Evolutionary conservation across 495 filamentous ascomycete genomes (phyloP), one percentile per base, ranked within the genome.

Genomic region (Penicillium maclennaniae): DNA sequence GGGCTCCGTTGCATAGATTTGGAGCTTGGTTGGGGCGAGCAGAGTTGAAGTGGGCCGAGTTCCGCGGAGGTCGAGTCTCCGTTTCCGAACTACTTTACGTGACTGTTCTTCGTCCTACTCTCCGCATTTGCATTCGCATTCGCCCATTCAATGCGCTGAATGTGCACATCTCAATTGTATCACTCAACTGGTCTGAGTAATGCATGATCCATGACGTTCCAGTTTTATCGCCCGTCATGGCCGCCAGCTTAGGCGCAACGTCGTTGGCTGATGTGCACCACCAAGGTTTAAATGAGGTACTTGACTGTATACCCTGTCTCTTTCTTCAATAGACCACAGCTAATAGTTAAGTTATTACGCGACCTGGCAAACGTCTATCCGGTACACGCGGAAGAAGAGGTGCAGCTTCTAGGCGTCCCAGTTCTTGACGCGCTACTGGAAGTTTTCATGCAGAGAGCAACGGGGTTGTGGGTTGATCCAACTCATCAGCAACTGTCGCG

Each of bases 251-350:
- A 20, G 91, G 91, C 27, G 78, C 76, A 49, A 78, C 78, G 51
- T 62, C 92, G 62, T 69, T 95, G 37, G 68, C 61, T 20, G 85
- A 89, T 60, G 76, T 89, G 43, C 77, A 83, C 54, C 82, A 83
- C 65, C 80, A 79, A 51, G 71, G 75, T 46, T 70, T 92, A 47
- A 78, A 84, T 62, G 79, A 87, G 78, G 87, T 89, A 73, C n/a
- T 6, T 28, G n/a, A 28, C n/a, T 3, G 7, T 25, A 15, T 43
- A 6, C 12, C 25, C 34, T 10, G 20, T 15, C 19, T 23, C 1
- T 39, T 19, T 28, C 10, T 34, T 9, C 31, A 12, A 34, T 5
- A n/a, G 2, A 23, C 23, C 23, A 23, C 31, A 12, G 19, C 38
- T 40, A n/a, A 40, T 16, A 17, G 6, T 20, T 20, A 51, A 80